Base-by-base conservation (phyloP, 192 early-diverging fungal genomes). In the Phycomyces nitens region DNA sequence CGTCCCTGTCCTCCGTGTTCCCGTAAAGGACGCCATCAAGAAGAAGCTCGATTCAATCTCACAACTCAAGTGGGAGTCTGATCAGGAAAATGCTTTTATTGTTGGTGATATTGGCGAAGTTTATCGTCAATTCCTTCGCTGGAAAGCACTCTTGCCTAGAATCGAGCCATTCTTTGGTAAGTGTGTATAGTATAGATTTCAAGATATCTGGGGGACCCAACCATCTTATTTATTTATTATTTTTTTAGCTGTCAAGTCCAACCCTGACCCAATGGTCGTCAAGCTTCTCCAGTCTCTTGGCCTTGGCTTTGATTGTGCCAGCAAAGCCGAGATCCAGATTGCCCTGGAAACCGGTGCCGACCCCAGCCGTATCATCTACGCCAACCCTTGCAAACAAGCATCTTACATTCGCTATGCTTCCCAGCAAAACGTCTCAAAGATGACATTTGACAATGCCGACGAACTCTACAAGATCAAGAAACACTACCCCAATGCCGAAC, bases 391-490 rank as follows among this genome's bases (percentile, higher is more conserved):
- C 86, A 99, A 99, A 81, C 94, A 94, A 63, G 83, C 87, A 53
- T 94, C 95, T 5, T 96, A 96, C 77, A 85, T 99, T 71, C 90
- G 91, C 50, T 96, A 85, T 64, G 94, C 96, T 1, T 74, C 77
- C 22, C 73, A 74, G 23, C 81, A 86, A 53, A 86, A 88, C 60
- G 92, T 99, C 26, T 71, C 72, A 54, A 87, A 93, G 86, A 94
- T 99, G 92, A 99, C 97, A 18, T 99, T 99, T 82, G 97, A 99
- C 79, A 99, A 99, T 81, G 88, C 88, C 6, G 97, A 99, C 77
- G 97, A 99, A 75, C 87, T 99, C 3, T 78, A 83, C 81, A 99
- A 99, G 83, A 88, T 99, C 69, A 89, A 92, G 72, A 69, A 77
- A 34, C 76, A 80, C 64, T 86, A 90, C 71, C 92, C 94, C 34